A percentile compares a stretch with the other conserved stretches of the same genome.
These are phyloP conservation scores for Blastobotrys elegans DNA, from an alignment of 1,139 yeast genomes.

Conservation along the genomic window DNA sequence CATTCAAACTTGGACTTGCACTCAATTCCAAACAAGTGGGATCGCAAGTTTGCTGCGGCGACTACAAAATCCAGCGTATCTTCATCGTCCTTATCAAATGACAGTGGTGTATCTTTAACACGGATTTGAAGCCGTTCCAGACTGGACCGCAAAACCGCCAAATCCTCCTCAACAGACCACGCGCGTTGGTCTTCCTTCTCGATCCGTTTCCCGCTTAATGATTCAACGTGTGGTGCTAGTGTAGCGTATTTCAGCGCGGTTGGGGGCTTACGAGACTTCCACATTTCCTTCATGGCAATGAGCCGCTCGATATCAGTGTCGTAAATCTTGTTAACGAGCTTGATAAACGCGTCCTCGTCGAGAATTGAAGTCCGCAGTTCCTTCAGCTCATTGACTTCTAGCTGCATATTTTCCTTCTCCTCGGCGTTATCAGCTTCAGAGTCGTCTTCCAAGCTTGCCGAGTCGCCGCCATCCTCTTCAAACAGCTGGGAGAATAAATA, in stretches of 20 bases:
- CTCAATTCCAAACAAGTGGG: constrained; percentile 66
- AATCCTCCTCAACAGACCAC: constrained; percentile 63
- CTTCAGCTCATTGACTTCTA: constrained; percentile 71
- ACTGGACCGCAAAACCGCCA: constrained; percentile 54
- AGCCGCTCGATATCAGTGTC: constrained; percentile 70
- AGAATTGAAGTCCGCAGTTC: constrained; percentile 51
- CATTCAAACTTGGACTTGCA: constrained; percentile 76
- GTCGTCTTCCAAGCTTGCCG: constrained; percentile 38
- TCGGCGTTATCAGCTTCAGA: constrained; percentile 40
- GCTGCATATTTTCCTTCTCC: constrained; percentile 63
- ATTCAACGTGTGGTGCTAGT: constrained; percentile 21
- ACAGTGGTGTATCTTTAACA: constrained; percentile 32
- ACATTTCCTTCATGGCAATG: constrained; percentile 63
- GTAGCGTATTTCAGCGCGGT: constrained; percentile 45
- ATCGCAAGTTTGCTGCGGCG: constrained; percentile 81
- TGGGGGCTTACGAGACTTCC: constrained; percentile 72
- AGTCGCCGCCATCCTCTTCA: constrained; percentile 40
- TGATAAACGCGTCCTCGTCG: constrained; percentile 35
- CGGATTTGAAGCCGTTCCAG: constrained; percentile 50
- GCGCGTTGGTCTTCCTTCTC: constrained; percentile 51
- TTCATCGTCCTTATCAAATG: constrained; percentile 90
- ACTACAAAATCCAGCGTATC: constrained; percentile 86
- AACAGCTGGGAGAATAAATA: constrained; percentile 80
- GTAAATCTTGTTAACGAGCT: constrained; percentile 47
- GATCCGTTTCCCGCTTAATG: constrained; percentile 25